Base-by-base conservation (phyloP, 2,329 filamentous ascomycete species). In the Fusarium anguioides region DNA sequence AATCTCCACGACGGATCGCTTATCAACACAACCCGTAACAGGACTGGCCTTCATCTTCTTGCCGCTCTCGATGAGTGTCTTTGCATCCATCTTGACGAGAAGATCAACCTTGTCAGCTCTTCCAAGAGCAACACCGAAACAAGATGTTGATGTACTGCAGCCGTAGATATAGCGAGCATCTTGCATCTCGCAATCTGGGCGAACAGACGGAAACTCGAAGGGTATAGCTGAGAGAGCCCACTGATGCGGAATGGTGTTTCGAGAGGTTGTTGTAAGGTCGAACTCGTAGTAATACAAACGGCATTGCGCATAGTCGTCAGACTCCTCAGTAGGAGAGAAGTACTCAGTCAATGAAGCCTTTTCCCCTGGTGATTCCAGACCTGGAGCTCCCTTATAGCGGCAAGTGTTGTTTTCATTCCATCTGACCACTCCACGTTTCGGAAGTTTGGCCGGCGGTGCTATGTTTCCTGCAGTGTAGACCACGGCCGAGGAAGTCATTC, bases 211-310 rank as follows among this genome's bases (percentile, higher is more conserved):
- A 49, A 92, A 92, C 63, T 92, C 90, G 56, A 92, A 89, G 0
- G 89, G 85, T 39, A 92, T 86, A 2, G 86, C 82, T 0, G 87
- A 84, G 2, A 92, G 78, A 1, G 87, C 88, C 79, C 88, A 91
- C 68, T 92, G 87, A 44, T 89, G 82, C 0, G 80, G 81, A 39
- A 91, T 89, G 0, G 66, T 73, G 4, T 77, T 74, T 5, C 33
- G 24, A 1, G 6, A 70, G 18, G 0, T 71, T 54, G 4, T 35
- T 2, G 46, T 29, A 2, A 90, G 75, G 2, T 81, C 78, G 70
- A 92, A 91, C 35, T 82, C 81, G 72, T 91, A 91, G 71, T 91
- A 91, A 75, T 91, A 92, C 0, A 92, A 80, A 7, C 89, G 83
- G 60, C 89, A 92, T 74, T 92, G 87, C 42, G 90, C 87, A 65